phyloP scores from a whole-genome alignment of 2,329 filamentous ascomycete genomes.

The Teratosphaeria nubilosa region DNA sequence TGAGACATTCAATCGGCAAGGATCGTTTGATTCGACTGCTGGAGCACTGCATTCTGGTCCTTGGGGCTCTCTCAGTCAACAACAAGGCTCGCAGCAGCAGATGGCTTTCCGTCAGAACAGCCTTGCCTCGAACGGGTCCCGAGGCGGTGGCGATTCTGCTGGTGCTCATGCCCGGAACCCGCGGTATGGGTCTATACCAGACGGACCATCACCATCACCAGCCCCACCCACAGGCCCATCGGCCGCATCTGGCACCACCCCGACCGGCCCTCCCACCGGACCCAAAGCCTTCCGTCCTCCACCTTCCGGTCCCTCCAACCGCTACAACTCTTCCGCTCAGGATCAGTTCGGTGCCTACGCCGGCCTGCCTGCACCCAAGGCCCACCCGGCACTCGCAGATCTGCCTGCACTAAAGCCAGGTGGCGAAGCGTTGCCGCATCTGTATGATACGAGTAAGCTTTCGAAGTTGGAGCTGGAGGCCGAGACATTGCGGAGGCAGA shows the following conservation, averaged over 20 bases:
- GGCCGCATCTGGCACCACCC: background rate
- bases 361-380: background rate
- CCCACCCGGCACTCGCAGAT: conserved; percentile 30
- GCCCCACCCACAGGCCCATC: background rate
- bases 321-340: conserved; percentile 2
- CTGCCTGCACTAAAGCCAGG: conserved; percentile 36
- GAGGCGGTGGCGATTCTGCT: conserved; percentile 32
- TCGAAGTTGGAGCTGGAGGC: conserved; percentile 39
- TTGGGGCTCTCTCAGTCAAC: conserved; percentile 19
- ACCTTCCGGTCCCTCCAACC: conserved; percentile 8
- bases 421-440: conserved; percentile 32
- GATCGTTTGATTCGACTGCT: conserved; percentile 1
- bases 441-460: conserved; percentile 34
- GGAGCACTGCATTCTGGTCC: conserved; percentile 23
- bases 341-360: too few relatives aligned
- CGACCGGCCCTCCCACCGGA: conserved; percentile 11
- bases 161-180: conserved; percentile 39
- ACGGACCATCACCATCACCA: conserved; percentile 4
- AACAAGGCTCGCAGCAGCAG: conserved; percentile 20
- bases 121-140: conserved; percentile 16
- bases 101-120: conserved; percentile 7
- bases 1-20: background rate
- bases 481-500: conserved; percentile 33
- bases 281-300: conserved; percentile 17
- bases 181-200: conserved; percentile 28